Evolutionary conservation across 805 yeast genomes (phyloP).

Genomic region (Metschnikowia proteae): DNA sequence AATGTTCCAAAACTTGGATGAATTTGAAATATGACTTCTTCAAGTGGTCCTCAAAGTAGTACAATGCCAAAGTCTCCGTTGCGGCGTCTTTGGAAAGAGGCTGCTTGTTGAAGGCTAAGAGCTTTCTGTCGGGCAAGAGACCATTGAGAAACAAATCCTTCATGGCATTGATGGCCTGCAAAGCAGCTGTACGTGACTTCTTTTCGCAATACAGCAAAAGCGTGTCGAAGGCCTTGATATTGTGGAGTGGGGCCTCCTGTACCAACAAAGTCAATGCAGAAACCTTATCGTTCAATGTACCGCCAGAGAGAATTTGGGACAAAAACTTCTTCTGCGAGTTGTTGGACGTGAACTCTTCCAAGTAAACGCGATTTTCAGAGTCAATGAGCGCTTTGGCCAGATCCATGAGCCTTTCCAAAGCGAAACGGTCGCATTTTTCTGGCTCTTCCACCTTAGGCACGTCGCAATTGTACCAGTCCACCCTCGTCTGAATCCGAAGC

Average conservation of each 20-base stretch:
- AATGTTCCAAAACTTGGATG: constrained; percentile 68
- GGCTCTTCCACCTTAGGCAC: constrained; percentile 21
- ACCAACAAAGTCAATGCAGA: constrained; percentile 88
- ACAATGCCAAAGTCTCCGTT: constrained; percentile 58
- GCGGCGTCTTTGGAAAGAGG: constrained; percentile 47
- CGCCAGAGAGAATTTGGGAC: constrained; percentile 81
- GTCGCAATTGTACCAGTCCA: constrained; percentile 75
- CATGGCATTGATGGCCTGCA: constrained; percentile 84
- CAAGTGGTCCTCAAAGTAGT: constrained; percentile 85
- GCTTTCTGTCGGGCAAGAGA: constrained; percentile 79
- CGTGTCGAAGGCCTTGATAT: constrained; percentile 76
- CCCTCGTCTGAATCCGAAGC: constrained; percentile 55
- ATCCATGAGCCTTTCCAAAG: constrained; percentile 56
- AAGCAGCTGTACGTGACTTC: constrained; percentile 88
- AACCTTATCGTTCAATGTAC: constrained; percentile 93
- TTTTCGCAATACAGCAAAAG: constrained; percentile 76
- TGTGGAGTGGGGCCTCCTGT: constrained; percentile 94
- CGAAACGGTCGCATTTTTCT: constrained; percentile 47
- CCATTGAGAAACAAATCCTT: constrained; percentile 85
- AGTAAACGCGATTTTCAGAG: constrained; percentile 65
- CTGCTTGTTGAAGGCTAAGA: constrained; percentile 69
- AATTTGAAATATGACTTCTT: constrained; percentile 74
- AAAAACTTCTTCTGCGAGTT: constrained; percentile 83
- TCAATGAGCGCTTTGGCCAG: constrained; percentile 66
- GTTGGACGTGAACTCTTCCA: constrained; percentile 68